These are phyloP conservation scores for Tilletiopsis washingtonensis DNA, from an alignment of 1,284 basidiomycete species.

Conservation along the genomic window DNA sequence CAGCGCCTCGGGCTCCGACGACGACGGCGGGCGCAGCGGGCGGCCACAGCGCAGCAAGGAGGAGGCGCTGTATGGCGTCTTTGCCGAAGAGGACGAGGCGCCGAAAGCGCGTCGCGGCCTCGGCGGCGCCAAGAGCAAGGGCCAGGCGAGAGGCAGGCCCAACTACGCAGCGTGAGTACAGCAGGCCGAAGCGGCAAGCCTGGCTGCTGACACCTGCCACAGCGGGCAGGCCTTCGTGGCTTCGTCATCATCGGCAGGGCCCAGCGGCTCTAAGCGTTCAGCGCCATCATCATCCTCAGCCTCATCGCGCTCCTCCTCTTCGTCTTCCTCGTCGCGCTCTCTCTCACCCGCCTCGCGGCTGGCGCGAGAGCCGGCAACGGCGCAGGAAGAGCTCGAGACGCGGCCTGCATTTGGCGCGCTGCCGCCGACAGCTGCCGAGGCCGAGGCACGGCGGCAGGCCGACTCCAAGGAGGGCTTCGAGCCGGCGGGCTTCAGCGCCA, in stretches of 20 bases:
- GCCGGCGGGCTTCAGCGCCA: not conserved
- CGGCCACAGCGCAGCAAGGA: constrained; percentile 1
- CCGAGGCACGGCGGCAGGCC: no score
- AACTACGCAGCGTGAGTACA: no score
- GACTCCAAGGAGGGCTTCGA: not conserved
- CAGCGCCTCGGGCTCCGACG: no score
- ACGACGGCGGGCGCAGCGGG: no score
- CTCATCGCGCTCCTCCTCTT: no score
- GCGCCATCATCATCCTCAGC: no score
- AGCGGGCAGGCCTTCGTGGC: no score
- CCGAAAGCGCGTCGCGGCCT: not conserved
- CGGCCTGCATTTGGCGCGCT: not conserved
- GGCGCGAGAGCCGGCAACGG: not conserved
- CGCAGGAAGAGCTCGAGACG: not conserved
- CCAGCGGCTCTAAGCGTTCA: no score
- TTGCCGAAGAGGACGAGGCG: constrained; percentile 66
- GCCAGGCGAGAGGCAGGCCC: constrained; percentile 4
- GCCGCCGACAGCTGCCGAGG: not conserved
- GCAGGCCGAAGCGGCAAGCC: no score
- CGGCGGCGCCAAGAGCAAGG: constrained; percentile 6
- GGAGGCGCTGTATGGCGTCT: constrained; percentile 64
- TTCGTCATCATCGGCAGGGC: no score
- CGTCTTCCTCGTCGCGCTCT: no score
- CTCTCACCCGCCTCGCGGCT: not conserved
- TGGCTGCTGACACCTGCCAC: no score